Conservation (phyloP, 495 filamentous ascomycete genomes). For the Xylaria telfairii region DNA sequence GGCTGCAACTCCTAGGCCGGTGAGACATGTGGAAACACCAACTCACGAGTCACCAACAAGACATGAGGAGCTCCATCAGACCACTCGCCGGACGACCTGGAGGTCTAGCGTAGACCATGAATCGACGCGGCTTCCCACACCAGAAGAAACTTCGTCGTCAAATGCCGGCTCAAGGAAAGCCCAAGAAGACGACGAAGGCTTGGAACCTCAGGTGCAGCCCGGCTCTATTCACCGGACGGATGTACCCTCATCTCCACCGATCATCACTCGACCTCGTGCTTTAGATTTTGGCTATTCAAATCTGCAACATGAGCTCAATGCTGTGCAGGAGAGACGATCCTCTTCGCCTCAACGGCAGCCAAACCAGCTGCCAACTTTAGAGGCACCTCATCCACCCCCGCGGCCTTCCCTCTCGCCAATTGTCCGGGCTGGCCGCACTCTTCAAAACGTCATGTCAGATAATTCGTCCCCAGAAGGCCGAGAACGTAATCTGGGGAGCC, state of each 20-base stretch:
- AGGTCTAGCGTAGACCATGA: slow-evolving; percentile 43
- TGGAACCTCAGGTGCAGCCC: slow-evolving; percentile 17
- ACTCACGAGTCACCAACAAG: background rate
- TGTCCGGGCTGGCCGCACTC: slow-evolving; percentile 54
- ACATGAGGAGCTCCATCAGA: slow-evolving; percentile 12
- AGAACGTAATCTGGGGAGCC: slow-evolving; percentile 55
- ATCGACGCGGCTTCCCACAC: slow-evolving; percentile 56
- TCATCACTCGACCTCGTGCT: slow-evolving; percentile 35
- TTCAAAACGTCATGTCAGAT: slow-evolving; percentile 60
- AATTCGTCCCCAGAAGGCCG: slow-evolving; percentile 54
- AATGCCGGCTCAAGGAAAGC: slow-evolving; percentile 38
- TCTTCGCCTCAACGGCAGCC: slow-evolving; percentile 40
- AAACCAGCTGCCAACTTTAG: slow-evolving; percentile 29
- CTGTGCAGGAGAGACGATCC: slow-evolving; percentile 37
- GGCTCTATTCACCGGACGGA: slow-evolving; percentile 25
- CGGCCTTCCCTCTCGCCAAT: slow-evolving; percentile 59
- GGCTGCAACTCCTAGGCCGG: slow-evolving; percentile 53
- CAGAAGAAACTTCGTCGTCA: slow-evolving; percentile 61
- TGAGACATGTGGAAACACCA: slow-evolving; percentile 18
- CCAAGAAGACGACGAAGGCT: slow-evolving; percentile 29
- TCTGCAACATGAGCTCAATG: slow-evolving; percentile 35
- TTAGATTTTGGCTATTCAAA: slow-evolving; percentile 37
- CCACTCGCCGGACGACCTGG: slow-evolving; percentile 25
- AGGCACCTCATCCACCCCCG: slow-evolving; percentile 29
- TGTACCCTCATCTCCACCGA: slow-evolving; percentile 37